A percentile compares a stretch with the other conserved stretches of the same genome.
Conservation (phyloP, 148 eudicot genomes). For the Vaccinium macrocarpon region DNA sequence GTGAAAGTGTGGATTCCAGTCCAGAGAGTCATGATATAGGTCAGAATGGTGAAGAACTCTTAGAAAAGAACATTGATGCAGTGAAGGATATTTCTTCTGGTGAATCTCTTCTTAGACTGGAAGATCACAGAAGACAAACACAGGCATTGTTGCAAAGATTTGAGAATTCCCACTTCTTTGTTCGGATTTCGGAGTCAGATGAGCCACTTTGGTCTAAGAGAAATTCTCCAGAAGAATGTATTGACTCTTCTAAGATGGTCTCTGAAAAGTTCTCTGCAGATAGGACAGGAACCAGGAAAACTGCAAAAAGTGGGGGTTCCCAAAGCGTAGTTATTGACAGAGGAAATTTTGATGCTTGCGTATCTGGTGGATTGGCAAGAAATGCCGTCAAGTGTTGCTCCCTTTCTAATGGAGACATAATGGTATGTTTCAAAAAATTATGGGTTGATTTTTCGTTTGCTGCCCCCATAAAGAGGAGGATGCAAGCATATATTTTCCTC, state of each 20-base stretch:
- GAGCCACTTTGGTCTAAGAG: conserved; percentile 86
- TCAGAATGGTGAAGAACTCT: conserved; percentile 27
- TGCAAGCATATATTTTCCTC: not conserved
- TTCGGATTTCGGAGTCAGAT: conserved; percentile 70
- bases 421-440: conserved; percentile 68
- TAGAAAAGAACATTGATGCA: conserved; percentile 26
- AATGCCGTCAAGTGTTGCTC: conserved; percentile 70
- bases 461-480: not conserved
- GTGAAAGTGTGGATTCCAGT: conserved; percentile 29
- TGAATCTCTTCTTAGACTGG: conserved; percentile 89
- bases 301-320: conserved; percentile 27
- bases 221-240: conserved; percentile 35
- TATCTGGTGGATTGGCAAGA: conserved; percentile 92
- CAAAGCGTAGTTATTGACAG: conserved; percentile 60
- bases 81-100: conserved; percentile 53
- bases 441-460: not conserved
- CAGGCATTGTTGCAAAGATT: conserved; percentile 67
- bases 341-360: conserved; percentile 64
- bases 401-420: conserved; percentile 90
- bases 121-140: conserved; percentile 75
- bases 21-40: conserved; percentile 34
- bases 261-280: conserved; percentile 20
- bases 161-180: conserved; percentile 87
- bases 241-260: conserved; percentile 23
- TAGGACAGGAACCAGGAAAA: conserved; percentile 29